These are phyloP conservation scores for Ophiognomonia clavigignenti-juglandacearum DNA, from an alignment of 2,329 filamentous ascomycete genomes.

Conservation along the genomic window DNA sequence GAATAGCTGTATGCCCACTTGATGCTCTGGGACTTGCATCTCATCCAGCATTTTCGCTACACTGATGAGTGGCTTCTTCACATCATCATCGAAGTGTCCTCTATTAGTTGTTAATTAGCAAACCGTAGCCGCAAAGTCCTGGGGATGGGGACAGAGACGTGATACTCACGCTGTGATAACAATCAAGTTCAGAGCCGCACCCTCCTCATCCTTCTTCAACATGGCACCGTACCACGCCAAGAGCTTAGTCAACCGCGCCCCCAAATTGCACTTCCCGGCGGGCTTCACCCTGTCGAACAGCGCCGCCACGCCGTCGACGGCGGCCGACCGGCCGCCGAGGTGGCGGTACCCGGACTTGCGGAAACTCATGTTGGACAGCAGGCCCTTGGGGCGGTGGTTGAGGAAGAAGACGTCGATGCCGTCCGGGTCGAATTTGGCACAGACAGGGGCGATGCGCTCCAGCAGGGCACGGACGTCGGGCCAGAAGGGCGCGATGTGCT, in stretches of 20 bases:
- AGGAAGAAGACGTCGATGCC: conserved; percentile 18
- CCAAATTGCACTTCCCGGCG: conserved; percentile 24
- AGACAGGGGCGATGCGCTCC: conserved; percentile 16
- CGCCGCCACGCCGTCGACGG: conserved; percentile 20
- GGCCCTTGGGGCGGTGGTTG: conserved; percentile 16
- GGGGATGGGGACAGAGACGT: background rate
- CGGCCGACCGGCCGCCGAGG: conserved; percentile 19
- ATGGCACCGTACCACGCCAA: conserved; percentile 24
- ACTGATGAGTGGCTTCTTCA: conserved; percentile 16
- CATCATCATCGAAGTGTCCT: conserved; percentile 18
- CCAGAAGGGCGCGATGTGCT: conserved; percentile 16
- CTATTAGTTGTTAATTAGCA: background rate
- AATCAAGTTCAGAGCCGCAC: conserved; percentile 24
- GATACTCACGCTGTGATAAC: conserved; percentile 21
- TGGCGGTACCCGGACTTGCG: conserved; percentile 19
- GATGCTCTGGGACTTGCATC: conserved; percentile 18
- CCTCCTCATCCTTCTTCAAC: conserved; percentile 23
- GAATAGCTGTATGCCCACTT: conserved; percentile 21
- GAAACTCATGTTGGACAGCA: conserved; percentile 16
- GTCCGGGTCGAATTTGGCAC: conserved; percentile 16
- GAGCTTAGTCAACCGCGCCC: conserved; percentile 22
- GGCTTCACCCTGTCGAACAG: conserved; percentile 23
- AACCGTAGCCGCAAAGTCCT: background rate
- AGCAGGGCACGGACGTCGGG: conserved; percentile 13
- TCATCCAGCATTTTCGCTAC: conserved; percentile 18